phyloP scores from a whole-genome alignment of 805 yeast species.

The Yamadazyma olivae region DNA sequence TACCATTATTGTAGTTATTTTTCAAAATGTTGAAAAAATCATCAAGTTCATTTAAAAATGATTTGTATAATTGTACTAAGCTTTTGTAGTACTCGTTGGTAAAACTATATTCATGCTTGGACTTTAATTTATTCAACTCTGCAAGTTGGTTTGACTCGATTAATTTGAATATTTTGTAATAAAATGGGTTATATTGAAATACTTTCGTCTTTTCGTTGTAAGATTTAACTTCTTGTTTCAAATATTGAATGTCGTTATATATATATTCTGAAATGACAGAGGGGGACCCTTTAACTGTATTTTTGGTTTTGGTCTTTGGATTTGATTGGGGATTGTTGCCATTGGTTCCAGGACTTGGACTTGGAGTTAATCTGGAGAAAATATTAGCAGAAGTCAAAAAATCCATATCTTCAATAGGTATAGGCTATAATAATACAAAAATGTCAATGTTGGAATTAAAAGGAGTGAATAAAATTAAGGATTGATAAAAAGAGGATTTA shows the following conservation, averaged over 20 bases:
- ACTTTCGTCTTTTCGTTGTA: slow-evolving; percentile 21
- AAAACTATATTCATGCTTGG: slow-evolving; percentile 11
- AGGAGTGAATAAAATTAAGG: too few relatives aligned
- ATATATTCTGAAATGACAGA: slow-evolving; percentile 18
- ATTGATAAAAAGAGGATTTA: too few relatives aligned
- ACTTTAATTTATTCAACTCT: slow-evolving; percentile 14
- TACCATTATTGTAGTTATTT: slow-evolving; percentile 22
- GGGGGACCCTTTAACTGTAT: slow-evolving; percentile 17
- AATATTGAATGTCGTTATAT: slow-evolving; percentile 18
- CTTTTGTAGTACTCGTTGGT: slow-evolving; percentile 14
- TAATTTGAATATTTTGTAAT: slow-evolving; percentile 19
- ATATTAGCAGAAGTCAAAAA: background rate
- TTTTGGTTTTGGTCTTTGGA: background rate
- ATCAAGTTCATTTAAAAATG: slow-evolving; percentile 17
- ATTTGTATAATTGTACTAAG: slow-evolving; percentile 17
- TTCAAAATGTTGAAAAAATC: slow-evolving; percentile 18
- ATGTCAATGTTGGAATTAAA: too few relatives aligned
- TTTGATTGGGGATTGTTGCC: too few relatives aligned
- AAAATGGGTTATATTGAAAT: slow-evolving; percentile 16
- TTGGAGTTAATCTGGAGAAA: slow-evolving; percentile 2
- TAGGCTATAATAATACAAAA: too few relatives aligned
- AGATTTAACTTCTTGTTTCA: slow-evolving; percentile 19
- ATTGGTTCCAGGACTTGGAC: slow-evolving; percentile 2
- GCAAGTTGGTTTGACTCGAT: slow-evolving; percentile 18
- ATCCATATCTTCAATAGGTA: too few relatives aligned